These are phyloP conservation scores for Parathielavia hyrcaniae DNA, from an alignment of 495 filamentous ascomycete genomes.

Conservation along the genomic window DNA sequence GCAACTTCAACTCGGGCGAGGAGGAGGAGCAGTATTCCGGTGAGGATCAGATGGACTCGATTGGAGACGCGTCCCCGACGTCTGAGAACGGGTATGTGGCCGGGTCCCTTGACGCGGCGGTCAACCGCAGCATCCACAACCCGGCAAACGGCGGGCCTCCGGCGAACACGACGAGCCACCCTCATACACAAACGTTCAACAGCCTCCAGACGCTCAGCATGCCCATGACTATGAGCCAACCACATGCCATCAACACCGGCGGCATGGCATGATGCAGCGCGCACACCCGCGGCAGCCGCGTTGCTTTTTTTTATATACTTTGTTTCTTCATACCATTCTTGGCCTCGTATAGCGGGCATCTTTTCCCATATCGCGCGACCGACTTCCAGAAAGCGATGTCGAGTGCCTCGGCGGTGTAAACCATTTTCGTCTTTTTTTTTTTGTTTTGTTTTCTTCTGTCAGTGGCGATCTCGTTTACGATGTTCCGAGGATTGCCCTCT, in stretches of 20 bases:
- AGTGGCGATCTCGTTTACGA: neutral
- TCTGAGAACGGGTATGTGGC: conserved; percentile 51
- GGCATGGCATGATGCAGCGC: conserved; percentile 30
- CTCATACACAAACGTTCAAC: conserved; percentile 38
- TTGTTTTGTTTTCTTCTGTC: conserved; percentile 1
- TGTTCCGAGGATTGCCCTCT: neutral
- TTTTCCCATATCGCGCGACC: neutral
- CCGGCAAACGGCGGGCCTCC: conserved; percentile 29
- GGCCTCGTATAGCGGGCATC: neutral
- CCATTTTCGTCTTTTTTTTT: neutral
- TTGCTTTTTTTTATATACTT: neutral
- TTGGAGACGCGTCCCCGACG: conserved; percentile 67
- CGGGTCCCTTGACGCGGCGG: conserved; percentile 38
- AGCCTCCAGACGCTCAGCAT: conserved; percentile 49
- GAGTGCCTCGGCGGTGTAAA: neutral
- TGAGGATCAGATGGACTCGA: conserved; percentile 65
- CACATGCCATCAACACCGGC: conserved; percentile 42
- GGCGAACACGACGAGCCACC: conserved; percentile 29
- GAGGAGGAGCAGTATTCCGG: conserved; percentile 65
- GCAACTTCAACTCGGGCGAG: conserved; percentile 62
- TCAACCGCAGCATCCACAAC: conserved; percentile 30
- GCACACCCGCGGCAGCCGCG: neutral
- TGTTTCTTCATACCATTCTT: neutral
- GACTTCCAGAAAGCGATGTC: neutral
- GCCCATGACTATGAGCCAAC: conserved; percentile 53